Evolutionary conservation across 164 flowering plant genomes (phyloP), one percentile per base, ranked within the genome.

Genomic region (Brasenia schreberi): DNA sequence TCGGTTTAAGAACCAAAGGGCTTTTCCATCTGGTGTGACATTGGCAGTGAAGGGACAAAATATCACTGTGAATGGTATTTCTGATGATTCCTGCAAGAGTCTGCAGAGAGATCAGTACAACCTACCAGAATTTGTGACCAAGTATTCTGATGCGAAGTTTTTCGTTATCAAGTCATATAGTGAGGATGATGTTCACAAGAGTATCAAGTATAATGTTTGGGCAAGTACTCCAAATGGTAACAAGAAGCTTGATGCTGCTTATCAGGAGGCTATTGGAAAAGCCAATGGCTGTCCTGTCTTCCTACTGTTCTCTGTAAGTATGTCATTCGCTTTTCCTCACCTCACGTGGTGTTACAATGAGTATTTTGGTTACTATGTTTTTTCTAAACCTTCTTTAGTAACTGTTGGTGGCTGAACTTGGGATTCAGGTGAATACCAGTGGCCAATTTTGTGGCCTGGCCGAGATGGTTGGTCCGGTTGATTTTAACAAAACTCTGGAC

Each of bases 111-210:
- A 85, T 39, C 88, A 77, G 42, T 90, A 85, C 73, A 90, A 90
- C 70, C 62, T 27, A 23, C 73, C 77, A 65, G 98, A 92, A 66
- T 90, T 92, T 62, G 74, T 87, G 0, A 85, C 72, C 59, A 78
- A 79, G n/a, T 87, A 92, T 67, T 2, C 81, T 1, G 83, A 87
- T 74, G 95, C 96, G 0, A 90, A 84, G 67, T 87, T 87, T 72
- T 92, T 87, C 56, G 71, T 92, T 49, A 88, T 92, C 12, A 92
- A 92, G 75, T 92, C 98, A 0, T 92, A 90, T 66, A 92, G 96
- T 62, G 98, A 92, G 71, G 98, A 92, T 82, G 96, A 92, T 81
- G 84, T 92, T 39, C 97, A 91, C 73, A 87, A 87, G 68, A 89
- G 97, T 68, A 84, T 91, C 43, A 91, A 91, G 75, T 91, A 91